These are phyloP conservation scores for Aureococcus anophagefferens DNA, from an alignment of 108 stramenopile species.

Conservation along the genomic window DNA sequence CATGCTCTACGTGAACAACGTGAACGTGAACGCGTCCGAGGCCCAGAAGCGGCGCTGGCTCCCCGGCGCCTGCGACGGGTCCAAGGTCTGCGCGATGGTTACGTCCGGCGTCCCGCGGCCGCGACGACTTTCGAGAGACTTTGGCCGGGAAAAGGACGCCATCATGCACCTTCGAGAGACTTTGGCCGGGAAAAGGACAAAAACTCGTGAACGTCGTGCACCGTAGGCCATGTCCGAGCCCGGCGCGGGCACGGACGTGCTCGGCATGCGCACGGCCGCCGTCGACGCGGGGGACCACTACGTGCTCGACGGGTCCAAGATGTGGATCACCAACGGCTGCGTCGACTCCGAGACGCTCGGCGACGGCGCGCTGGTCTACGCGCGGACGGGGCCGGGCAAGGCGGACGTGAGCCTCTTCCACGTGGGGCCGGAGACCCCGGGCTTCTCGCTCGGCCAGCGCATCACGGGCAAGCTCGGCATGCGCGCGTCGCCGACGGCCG, in stretches of 20 bases:
- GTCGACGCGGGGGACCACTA: constrained; percentile 41
- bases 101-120: too few relatives aligned
- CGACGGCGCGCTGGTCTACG: constrained; percentile 90
- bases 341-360: constrained; percentile 75
- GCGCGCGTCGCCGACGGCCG: constrained; percentile 85
- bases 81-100: constrained; percentile 88
- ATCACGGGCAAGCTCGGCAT: constrained; percentile 87
- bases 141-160: too few relatives aligned
- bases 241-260: constrained; percentile 89
- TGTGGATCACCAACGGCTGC: constrained; percentile 99
- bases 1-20: constrained; percentile 67
- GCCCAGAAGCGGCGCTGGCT: constrained; percentile 68
- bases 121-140: too few relatives aligned
- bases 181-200: too few relatives aligned
- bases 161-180: too few relatives aligned
- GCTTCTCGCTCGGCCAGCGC: constrained; percentile 88
- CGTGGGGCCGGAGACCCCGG: constrained; percentile 88
- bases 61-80: constrained; percentile 68
- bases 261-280: constrained; percentile 88
- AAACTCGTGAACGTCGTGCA: too few relatives aligned
- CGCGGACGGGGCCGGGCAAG: constrained; percentile 64
- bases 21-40: constrained; percentile 64
- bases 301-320: constrained; percentile 85
- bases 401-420: constrained; percentile 77
- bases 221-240: constrained; percentile 99